Base-by-base conservation (phyloP, 257 asterid genomes). In the Plantago major region DNA sequence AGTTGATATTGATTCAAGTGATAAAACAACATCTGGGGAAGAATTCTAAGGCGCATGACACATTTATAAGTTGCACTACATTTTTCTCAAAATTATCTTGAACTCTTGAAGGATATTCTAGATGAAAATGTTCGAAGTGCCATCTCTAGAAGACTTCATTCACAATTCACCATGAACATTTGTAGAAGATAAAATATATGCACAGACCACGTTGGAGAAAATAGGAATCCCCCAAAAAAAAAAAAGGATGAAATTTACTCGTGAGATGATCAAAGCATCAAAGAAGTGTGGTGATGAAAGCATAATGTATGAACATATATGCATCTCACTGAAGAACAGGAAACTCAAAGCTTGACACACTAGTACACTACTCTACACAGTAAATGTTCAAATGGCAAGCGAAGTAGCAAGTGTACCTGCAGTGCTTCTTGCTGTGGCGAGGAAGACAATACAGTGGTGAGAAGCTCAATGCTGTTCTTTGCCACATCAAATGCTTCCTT, bases 401-500 rank as follows among this genome's bases (percentile, higher is more conserved):
- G 47, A 55, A 70, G 55, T 13, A 69, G 49, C 46, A 45, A 63
- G 30, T 22, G 49, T 72, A 89, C 99, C 96, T 93, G 75, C 46
- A 89, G 86, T 75, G 87, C 96, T 74, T 93, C 99, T 79, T 89
- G 88, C 64, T 82, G 94, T 4, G 99, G 96, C 14, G 99, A 93
- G 81, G 99, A 93, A 64, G 99, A 80, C 65, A 90, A 68, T 71
- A 94, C 96, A 60, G 99, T 90, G 72, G 84, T 69, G 56, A 94
- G 89, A 65, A 94, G 95, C 84, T 94, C 99, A 13, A 94, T 59
- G 65, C 97, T 94, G 79, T 94, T 94, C 78, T 95, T 81, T 63
- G 97, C 99, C 59, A 90, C 94, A 62, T 90, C 97, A 70, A 94
- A 90, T 62, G 96, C 95, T 79, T 94, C 99, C 78, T 87, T 94